Conservation (phyloP, 768 basidiomycete genomes). For the Russula foetens region DNA sequence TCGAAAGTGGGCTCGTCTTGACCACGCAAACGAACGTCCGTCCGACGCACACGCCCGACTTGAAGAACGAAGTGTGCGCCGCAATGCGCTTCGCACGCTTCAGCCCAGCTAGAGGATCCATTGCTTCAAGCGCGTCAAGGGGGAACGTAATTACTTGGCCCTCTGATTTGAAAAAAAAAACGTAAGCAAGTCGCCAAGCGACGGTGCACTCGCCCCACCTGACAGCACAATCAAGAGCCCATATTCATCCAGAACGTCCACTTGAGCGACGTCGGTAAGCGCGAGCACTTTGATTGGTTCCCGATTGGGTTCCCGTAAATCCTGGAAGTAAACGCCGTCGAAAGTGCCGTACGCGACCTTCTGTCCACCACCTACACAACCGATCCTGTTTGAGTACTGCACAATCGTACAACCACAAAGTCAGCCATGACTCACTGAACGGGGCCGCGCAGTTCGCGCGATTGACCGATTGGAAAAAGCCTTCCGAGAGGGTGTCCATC, state of each 20-base stretch:
- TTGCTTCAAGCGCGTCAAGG: slow-evolving; percentile 82
- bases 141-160: slow-evolving; percentile 95
- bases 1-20: slow-evolving; percentile 90
- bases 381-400: neutral
- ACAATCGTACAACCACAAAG: neutral
- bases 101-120: slow-evolving; percentile 83
- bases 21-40: slow-evolving; percentile 93
- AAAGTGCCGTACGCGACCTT: slow-evolving; percentile 95
- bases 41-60: slow-evolving; percentile 87
- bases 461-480: slow-evolving; percentile 78
- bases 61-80: slow-evolving; percentile 96
- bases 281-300: slow-evolving; percentile 89
- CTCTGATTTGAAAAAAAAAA: slow-evolving; percentile 39
- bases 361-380: slow-evolving; percentile 60
- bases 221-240: slow-evolving; percentile 96
- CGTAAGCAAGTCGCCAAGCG: neutral
- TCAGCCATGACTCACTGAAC: slow-evolving; percentile 52
- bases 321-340: slow-evolving; percentile 93
- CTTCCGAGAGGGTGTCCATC: slow-evolving; percentile 74
- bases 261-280: slow-evolving; percentile 83
- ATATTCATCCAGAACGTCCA: slow-evolving; percentile 95
- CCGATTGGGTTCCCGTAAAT: slow-evolving; percentile 64
- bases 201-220: slow-evolving; percentile 39
- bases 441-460: slow-evolving; percentile 90
- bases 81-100: slow-evolving; percentile 94